phyloP scores from a whole-genome alignment of 108 stramenopile species.

The Nitzschia putrida region DNA sequence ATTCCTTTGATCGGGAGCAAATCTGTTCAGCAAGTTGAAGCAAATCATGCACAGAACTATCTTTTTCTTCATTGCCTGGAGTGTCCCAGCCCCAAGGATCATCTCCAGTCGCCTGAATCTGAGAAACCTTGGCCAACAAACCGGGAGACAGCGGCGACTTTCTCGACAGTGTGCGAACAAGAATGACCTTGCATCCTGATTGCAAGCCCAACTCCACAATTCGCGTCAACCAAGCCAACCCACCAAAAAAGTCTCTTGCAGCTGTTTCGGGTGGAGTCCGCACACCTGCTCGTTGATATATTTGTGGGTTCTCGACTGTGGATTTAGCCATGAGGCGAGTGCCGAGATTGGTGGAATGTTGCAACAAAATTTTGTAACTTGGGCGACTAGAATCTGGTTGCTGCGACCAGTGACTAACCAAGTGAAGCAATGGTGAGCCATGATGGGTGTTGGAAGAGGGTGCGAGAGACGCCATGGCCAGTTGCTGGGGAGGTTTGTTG shows the following conservation, averaged over 20 bases:
- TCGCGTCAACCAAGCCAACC: constrained; percentile 22
- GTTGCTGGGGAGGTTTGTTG: constrained; percentile 9
- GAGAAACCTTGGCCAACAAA: not conserved
- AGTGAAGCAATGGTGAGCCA: not conserved
- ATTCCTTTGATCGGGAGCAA: not conserved
- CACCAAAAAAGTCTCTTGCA: constrained; percentile 29
- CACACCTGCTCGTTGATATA: constrained; percentile 42
- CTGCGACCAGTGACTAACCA: constrained; percentile 17
- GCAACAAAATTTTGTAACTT: constrained; percentile 36
- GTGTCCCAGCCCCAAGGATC: constrained; percentile 46
- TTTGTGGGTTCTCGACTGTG: constrained; percentile 25
- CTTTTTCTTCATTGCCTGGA: not conserved
- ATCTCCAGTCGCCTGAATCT: not conserved
- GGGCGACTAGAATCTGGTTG: constrained; percentile 6
- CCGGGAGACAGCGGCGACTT: not conserved
- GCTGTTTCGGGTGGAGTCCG: constrained; percentile 42
- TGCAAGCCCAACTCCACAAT: constrained; percentile 27
- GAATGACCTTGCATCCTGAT: not conserved
- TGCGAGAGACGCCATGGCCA: not conserved
- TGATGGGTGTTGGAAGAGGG: not conserved
- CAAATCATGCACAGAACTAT: not conserved
- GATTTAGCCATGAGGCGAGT: constrained; percentile 29
- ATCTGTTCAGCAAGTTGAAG: not conserved
- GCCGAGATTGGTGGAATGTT: constrained; percentile 13
- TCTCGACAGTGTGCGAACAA: not conserved